phyloP scores from a whole-genome alignment of 495 filamentous ascomycete genomes.

The Talaromyces liani region DNA sequence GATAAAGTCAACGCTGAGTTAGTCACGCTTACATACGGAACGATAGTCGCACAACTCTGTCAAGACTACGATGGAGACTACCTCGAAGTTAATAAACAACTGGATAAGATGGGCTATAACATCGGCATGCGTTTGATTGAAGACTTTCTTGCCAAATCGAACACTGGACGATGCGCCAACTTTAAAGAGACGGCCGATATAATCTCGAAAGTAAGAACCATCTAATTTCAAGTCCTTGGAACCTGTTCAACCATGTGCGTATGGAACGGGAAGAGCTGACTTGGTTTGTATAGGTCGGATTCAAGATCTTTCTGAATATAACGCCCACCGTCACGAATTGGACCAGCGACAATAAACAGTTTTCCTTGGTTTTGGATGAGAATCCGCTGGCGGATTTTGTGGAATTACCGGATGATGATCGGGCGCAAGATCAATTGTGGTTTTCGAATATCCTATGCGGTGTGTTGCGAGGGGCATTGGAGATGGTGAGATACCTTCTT shows the following conservation, averaged over 20 bases:
- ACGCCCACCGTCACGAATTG: conserved; percentile 94
- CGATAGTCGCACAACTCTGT: conserved; percentile 92
- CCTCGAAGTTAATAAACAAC: conserved; percentile 85
- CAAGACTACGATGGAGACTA: conserved; percentile 94
- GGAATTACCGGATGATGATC: conserved; percentile 90
- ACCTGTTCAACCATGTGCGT: background rate
- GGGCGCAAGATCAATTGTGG: conserved; percentile 95
- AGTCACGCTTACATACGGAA: conserved; percentile 95
- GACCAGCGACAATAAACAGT: conserved; percentile 92
- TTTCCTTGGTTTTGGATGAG: conserved; percentile 92
- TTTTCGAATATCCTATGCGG: conserved; percentile 97
- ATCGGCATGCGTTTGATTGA: conserved; percentile 95
- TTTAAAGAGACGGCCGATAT: conserved; percentile 95
- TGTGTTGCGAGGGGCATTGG: conserved; percentile 79
- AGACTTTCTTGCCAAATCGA: conserved; percentile 93
- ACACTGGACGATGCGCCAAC: conserved; percentile 79
- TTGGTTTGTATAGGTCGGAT: conserved; percentile 62
- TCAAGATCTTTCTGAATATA: conserved; percentile 98
- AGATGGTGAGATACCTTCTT: conserved; percentile 65
- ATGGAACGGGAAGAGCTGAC: background rate
- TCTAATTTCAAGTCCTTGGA: background rate
- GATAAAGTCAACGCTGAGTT: conserved; percentile 85
- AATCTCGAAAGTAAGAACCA: conserved; percentile 70
- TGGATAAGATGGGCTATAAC: conserved; percentile 99
- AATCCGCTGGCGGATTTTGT: conserved; percentile 97